These are phyloP conservation scores for Exophiala sideris DNA, from an alignment of 2,329 filamentous ascomycete genomes.

Conservation along the genomic window DNA sequence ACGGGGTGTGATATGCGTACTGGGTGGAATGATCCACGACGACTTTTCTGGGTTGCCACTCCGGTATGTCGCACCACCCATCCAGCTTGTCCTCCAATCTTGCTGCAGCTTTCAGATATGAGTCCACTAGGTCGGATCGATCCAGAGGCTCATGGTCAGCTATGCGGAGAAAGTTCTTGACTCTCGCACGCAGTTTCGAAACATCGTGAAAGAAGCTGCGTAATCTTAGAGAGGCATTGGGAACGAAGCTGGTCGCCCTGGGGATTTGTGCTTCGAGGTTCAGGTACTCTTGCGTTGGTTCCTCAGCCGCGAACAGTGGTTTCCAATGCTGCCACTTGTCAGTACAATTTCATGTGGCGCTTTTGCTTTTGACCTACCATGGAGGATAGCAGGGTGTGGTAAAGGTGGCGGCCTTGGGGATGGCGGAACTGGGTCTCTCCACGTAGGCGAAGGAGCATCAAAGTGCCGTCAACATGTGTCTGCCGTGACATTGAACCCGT, in stretches of 20 bases:
- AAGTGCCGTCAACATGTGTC: constrained; percentile 18
- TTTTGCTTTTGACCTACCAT: constrained; percentile 12
- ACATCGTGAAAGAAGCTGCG: constrained; percentile 19
- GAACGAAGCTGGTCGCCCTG: constrained; percentile 7
- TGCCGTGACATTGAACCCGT: constrained; percentile 2
- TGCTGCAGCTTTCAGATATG: constrained; percentile 14
- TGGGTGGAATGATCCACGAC: neutral
- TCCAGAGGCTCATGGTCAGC: constrained; percentile 1
- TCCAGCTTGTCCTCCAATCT: constrained; percentile 15
- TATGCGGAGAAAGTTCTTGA: constrained; percentile 17
- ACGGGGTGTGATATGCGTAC: constrained; percentile 5
- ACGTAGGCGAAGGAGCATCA: constrained; percentile 18
- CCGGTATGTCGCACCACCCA: constrained; percentile 16
- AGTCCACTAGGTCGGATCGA: neutral
- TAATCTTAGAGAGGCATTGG: constrained; percentile 7
- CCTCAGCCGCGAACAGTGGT: constrained; percentile 19
- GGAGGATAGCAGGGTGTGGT: constrained; percentile 13
- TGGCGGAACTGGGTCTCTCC: constrained; percentile 16
- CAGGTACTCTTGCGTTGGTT: constrained; percentile 17
- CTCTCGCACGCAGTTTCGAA: constrained; percentile 17
- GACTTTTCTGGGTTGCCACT: constrained; percentile 14
- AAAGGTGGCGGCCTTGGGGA: constrained; percentile 16
- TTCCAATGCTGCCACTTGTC: constrained; percentile 18
- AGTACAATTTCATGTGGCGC: neutral
- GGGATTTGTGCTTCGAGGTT: constrained; percentile 17